Conservation (phyloP, 306 rosid species). For the Erythrophleum fordii region DNA sequence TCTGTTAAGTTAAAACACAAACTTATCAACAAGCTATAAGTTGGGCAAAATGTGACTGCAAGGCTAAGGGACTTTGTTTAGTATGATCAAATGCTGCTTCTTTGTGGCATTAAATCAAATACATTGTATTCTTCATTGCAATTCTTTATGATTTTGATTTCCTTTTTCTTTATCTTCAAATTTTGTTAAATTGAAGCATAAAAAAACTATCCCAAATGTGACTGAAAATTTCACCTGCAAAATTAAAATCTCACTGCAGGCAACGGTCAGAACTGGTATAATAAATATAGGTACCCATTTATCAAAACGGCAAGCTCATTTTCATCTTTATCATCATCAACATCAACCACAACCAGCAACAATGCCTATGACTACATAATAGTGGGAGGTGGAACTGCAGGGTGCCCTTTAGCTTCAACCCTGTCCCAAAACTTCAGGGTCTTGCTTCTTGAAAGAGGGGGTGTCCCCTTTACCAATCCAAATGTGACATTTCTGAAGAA, state of each 20-base stretch:
- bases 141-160: background rate
- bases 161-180: background rate
- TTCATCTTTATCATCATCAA: constrained; percentile 57
- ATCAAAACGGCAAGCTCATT: constrained; percentile 78
- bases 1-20: background rate
- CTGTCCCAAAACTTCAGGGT: constrained; percentile 67
- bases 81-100: background rate
- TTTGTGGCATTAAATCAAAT: background rate
- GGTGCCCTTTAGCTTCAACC: constrained; percentile 86
- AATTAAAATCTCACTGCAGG: constrained; percentile 38
- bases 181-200: background rate
- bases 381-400: constrained; percentile 89
- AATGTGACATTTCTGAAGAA: constrained; percentile 71
- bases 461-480: constrained; percentile 77
- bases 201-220: too few species aligned
- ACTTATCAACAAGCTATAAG: background rate
- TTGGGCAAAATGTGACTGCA: background rate
- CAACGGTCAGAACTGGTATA: background rate
- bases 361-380: constrained; percentile 69
- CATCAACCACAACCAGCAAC: constrained; percentile 45
- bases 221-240: background rate
- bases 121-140: background rate
- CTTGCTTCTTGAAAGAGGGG: constrained; percentile 78
- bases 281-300: constrained; percentile 59
- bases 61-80: background rate